These are phyloP conservation scores for Boletus rex-veris DNA, from an alignment of 768 basidiomycete genomes.

Conservation along the genomic window DNA sequence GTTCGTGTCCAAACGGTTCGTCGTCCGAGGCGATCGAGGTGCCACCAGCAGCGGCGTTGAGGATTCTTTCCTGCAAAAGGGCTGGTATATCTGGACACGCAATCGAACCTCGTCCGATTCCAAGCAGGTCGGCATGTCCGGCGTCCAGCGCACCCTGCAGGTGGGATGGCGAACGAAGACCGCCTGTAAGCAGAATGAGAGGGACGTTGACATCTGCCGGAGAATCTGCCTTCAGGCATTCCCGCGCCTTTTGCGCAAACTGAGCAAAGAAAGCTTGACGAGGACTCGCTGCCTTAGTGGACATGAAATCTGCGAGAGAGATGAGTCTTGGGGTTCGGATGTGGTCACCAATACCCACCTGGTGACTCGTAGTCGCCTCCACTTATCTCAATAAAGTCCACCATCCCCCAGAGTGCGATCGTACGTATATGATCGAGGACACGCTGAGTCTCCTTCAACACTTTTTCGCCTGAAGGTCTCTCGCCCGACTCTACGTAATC, in stretches of 20 bases:
- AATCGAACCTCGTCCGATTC: conserved; percentile 68
- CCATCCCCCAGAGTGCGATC: conserved; percentile 57
- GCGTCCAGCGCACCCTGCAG: conserved; percentile 51
- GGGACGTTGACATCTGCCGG: conserved; percentile 37
- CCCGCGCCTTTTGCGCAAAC: conserved; percentile 58
- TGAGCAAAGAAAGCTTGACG: conserved; percentile 73
- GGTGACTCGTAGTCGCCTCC: conserved; percentile 85
- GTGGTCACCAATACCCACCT: conserved; percentile 37
- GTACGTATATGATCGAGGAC: conserved; percentile 59
- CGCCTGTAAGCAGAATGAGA: conserved; percentile 77
- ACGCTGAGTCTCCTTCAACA: conserved; percentile 26
- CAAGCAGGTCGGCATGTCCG: conserved; percentile 68
- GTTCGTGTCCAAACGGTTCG: conserved; percentile 39
- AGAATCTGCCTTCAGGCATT: conserved; percentile 37
- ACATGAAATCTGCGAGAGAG: conserved; percentile 43
- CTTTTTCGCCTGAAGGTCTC: conserved; percentile 31
- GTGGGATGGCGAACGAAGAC: conserved; percentile 58
- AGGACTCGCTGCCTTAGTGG: conserved; percentile 15
- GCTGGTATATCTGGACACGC: conserved; percentile 58
- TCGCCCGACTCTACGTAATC: conserved; percentile 54
- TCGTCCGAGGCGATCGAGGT: conserved; percentile 20
- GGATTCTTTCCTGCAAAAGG: conserved; percentile 26
- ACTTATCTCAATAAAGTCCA: conserved; percentile 87
- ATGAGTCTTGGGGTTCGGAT: background rate
- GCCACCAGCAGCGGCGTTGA: background rate